Evolutionary conservation across 1,284 basidiomycete genomes (phyloP).

Genomic region (Pholiota adiposa): DNA sequence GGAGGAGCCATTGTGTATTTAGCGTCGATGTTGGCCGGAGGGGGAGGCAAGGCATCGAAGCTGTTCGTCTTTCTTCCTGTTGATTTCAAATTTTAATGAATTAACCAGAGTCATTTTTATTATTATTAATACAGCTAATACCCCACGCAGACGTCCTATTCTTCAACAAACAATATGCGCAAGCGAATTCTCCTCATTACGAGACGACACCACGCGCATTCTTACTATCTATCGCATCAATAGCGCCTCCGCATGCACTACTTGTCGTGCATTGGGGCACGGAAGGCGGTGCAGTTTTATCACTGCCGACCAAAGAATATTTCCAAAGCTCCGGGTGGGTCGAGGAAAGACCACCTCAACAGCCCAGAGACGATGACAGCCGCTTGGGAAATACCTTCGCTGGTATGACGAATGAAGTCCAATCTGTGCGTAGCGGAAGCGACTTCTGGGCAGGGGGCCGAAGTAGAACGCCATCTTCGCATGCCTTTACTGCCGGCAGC

Average conservation of each 20-base stretch:
- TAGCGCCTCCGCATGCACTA: conserved; percentile 71
- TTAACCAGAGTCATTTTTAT: neutral
- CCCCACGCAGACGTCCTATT: conserved; percentile 81
- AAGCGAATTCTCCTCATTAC: conserved; percentile 58
- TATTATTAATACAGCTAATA: conserved; percentile 58
- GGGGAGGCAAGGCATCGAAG: conserved; percentile 77
- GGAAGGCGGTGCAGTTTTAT: conserved; percentile 77
- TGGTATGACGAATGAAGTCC: conserved; percentile 36
- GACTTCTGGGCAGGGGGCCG: conserved; percentile 72
- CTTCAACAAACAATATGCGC: conserved; percentile 69
- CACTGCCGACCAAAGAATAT: conserved; percentile 81
- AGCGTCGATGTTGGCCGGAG: conserved; percentile 76
- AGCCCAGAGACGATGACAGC: conserved; percentile 20
- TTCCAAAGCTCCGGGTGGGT: conserved; percentile 83
- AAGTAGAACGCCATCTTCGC: conserved; percentile 58
- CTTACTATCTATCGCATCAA: conserved; percentile 68
- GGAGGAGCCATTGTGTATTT: conserved; percentile 79
- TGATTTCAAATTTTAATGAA: neutral
- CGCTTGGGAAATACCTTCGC: conserved; percentile 19
- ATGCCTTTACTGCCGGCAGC: conserved; percentile 53
- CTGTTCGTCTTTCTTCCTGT: conserved; percentile 49
- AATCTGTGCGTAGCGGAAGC: conserved; percentile 73
- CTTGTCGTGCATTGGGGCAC: conserved; percentile 79
- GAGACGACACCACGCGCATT: conserved; percentile 72
- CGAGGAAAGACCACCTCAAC: conserved; percentile 39